Base-by-base conservation (phyloP, 495 filamentous ascomycete genomes). In the Cercophora samala region DNA sequence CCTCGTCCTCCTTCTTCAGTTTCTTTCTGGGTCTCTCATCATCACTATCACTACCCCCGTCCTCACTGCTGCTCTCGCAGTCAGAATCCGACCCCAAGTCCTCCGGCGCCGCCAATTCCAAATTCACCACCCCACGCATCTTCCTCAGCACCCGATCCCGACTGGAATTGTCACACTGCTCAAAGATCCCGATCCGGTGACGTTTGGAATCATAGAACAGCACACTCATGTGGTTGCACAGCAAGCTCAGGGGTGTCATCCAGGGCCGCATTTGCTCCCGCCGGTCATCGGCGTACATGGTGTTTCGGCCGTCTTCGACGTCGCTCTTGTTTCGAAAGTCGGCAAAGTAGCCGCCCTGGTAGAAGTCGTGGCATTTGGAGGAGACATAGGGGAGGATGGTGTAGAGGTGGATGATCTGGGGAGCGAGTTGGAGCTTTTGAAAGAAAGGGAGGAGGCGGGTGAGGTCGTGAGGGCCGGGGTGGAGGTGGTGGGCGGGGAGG, bases 401-500 rank as follows among this genome's bases (percentile, higher is more conserved):
- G 66, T 71, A 74, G 5, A 74, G 69, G 63, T 74, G 73, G 52
- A 69, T 67, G 62, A 74, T 63, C 55, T 60, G 21, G 13, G 66
- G 58, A 59, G 70, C 64, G 2, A 73, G 29, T 60, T 55, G 32
- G 25, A 62, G 32, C 2, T 53, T 42, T 6, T 21, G 15, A 25
- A 67, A 74, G 15, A 69, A 18, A 21, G 68, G 64, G 8, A 68
- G 18, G 8, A 71, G 52, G 21, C 15, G 15, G 32, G 23, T 54
- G 51, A 69, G 23, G 63, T 73, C 62, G 64, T 74, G 70, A 18
- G 73, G 73, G 17, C 68, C 66, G 13, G 11, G 56, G 17, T 69
- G 17, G 63, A 72, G 66, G 52, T 53, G 26, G 19, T 23, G 22
- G 0, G 55, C 11, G 11, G 63, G 32, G 37, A 71, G 42, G 64